Evolutionary conservation across 176 grass and related monocot species (phyloP).

Genomic region (Bolboschoenus planiculmis): DNA sequence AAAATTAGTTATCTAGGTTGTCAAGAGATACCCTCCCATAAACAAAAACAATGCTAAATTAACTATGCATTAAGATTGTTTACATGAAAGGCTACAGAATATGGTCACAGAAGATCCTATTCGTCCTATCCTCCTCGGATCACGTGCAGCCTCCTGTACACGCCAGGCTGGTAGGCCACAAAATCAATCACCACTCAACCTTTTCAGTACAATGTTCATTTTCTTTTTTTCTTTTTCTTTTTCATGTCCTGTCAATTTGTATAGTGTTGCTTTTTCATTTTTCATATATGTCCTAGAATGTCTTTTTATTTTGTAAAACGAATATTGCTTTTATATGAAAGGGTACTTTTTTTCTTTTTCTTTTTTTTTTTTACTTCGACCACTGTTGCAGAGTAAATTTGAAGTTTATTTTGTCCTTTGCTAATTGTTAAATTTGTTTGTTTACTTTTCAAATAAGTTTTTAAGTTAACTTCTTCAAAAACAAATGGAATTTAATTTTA

Average conservation of each 20-base stretch:
- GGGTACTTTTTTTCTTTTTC: neutral
- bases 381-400: neutral
- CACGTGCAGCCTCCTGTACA: slow-evolving; percentile 15
- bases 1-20: too few relatives aligned
- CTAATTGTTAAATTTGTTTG: neutral
- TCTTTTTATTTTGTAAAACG: neutral
- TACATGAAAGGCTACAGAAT: neutral
- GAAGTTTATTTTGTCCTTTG: neutral
- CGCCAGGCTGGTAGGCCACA: slow-evolving; percentile 15
- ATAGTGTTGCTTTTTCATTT: neutral
- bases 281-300: neutral
- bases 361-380: too few relatives aligned
- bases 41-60: too few relatives aligned
- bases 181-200: neutral
- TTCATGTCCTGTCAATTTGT: neutral
- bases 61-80: too few relatives aligned
- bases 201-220: neutral
- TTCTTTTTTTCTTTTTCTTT: neutral
- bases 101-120: neutral
- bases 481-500: too few relatives aligned
- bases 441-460: too few relatives aligned
- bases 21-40: too few relatives aligned
- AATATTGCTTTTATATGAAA: neutral
- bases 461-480: too few relatives aligned
- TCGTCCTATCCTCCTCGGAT: slow-evolving; percentile 25